Percentiles rank a stretch among this genome's conserved stretches.
These are phyloP conservation scores for Paramecium tetraurelia DNA, from an alignment of 73 alveolate species.

Conservation along the genomic window DNA sequence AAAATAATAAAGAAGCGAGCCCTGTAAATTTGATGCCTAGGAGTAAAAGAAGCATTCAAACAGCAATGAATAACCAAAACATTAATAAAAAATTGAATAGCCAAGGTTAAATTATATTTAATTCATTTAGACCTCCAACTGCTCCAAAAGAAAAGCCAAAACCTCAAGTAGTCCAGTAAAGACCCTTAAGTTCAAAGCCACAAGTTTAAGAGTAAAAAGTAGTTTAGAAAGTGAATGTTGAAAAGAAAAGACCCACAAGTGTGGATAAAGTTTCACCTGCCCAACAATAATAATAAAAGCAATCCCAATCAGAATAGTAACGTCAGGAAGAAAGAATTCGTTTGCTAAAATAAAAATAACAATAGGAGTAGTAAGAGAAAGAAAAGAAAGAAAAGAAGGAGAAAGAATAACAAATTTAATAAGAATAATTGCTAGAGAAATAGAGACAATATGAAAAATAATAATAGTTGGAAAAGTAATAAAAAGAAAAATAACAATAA, in stretches of 20 bases:
- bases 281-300: neutral
- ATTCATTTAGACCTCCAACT: neutral
- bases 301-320: neutral
- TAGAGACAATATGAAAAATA: neutral
- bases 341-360: neutral
- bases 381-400: neutral
- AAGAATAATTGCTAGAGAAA: neutral
- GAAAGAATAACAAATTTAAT: neutral
- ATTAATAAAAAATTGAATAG: neutral
- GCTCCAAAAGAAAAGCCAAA: neutral
- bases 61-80: neutral
- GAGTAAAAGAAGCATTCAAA: conserved; percentile 1
- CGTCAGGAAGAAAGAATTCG: neutral
- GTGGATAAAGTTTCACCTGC: neutral
- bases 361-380: neutral
- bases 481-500: neutral
- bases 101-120: neutral
- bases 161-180: neutral
- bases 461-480: neutral
- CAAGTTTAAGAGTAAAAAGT: neutral
- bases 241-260: conserved; percentile 27
- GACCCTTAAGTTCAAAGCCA: conserved; percentile 44
- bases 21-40: neutral
- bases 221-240: neutral
- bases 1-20: neutral